phyloP scores from a whole-genome alignment of 805 yeast genomes.

The Suhomyces tanzawaensis region DNA sequence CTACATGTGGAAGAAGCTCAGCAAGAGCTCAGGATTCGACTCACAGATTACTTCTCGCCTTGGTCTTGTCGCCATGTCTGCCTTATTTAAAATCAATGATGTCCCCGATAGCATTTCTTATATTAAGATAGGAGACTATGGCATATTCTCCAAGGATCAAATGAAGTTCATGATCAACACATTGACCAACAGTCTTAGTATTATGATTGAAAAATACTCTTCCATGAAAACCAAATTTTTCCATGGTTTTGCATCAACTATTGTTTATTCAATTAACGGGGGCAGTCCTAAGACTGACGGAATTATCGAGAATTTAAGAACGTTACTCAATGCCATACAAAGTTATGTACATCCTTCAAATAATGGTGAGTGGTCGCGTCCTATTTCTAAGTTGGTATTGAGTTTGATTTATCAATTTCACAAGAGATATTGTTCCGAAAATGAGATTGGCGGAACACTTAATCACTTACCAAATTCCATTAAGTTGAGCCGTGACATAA shows the following conservation, averaged over 20 bases:
- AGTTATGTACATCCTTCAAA: conserved; percentile 93
- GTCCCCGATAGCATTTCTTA: conserved; percentile 14
- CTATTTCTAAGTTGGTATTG: conserved; percentile 64
- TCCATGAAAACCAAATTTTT: conserved; percentile 40
- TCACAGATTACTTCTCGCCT: conserved; percentile 62
- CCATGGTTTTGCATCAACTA: conserved; percentile 42
- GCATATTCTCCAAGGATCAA: conserved; percentile 64
- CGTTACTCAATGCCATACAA: conserved; percentile 64
- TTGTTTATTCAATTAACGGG: conserved; percentile 64
- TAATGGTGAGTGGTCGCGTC: conserved; percentile 80
- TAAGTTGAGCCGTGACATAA: conserved; percentile 36
- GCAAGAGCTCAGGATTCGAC: conserved; percentile 52
- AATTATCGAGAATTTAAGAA: conserved; percentile 50
- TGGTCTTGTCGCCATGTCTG: conserved; percentile 56
- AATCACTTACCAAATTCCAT: conserved; percentile 24
- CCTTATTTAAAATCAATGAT: conserved; percentile 31
- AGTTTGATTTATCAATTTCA: conserved; percentile 60
- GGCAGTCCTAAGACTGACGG: conserved; percentile 39
- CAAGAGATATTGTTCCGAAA: conserved; percentile 53
- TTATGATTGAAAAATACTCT: conserved; percentile 48
- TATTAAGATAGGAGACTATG: conserved; percentile 48
- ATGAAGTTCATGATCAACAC: conserved; percentile 58
- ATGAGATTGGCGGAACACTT: conserved; percentile 28
- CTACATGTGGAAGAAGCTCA: conserved; percentile 65
- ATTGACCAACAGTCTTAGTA: conserved; percentile 43